Evolutionary conservation across 2,329 filamentous ascomycete genomes (phyloP).

Genomic region (Calonectria pseudoreteaudii): DNA sequence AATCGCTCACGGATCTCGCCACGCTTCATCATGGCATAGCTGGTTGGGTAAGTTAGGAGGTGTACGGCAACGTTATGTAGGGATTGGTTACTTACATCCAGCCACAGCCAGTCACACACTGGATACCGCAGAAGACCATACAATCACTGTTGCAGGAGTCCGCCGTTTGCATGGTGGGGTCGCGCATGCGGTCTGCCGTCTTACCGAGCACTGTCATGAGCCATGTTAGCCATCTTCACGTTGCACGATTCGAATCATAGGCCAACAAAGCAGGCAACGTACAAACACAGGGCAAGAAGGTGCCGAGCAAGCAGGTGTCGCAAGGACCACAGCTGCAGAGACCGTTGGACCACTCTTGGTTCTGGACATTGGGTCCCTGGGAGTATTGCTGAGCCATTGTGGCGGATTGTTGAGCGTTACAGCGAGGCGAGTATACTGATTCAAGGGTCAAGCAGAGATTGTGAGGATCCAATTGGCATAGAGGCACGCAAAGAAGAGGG

Average conservation of each 20-base stretch:
- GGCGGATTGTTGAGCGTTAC: slow-evolving; percentile 11
- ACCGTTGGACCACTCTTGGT: slow-evolving; percentile 52
- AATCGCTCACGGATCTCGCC: slow-evolving; percentile 64
- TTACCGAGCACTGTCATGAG: slow-evolving; percentile 54
- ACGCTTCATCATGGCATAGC: slow-evolving; percentile 65
- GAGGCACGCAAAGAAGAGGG: not conserved
- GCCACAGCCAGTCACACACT: slow-evolving; percentile 54
- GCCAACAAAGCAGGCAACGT: slow-evolving; percentile 36
- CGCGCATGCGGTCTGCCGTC: slow-evolving; percentile 57
- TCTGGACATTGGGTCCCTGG: slow-evolving; percentile 41
- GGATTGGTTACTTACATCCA: slow-evolving; percentile 53
- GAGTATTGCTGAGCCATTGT: slow-evolving; percentile 43
- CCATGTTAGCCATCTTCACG: slow-evolving; percentile 25
- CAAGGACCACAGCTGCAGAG: slow-evolving; percentile 56
- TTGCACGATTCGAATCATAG: not conserved
- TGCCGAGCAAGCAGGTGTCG: slow-evolving; percentile 52
- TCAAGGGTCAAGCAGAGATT: not conserved
- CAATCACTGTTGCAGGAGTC: slow-evolving; percentile 57
- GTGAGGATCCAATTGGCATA: slow-evolving; percentile 1
- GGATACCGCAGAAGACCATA: slow-evolving; percentile 53
- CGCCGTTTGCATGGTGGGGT: slow-evolving; percentile 55
- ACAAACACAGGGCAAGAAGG: slow-evolving; percentile 58
- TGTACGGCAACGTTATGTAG: not conserved
- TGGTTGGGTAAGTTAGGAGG: slow-evolving; percentile 27
- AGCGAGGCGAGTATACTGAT: not conserved